Conservation (phyloP, 768 basidiomycete genomes). For the Serendipita sp. region DNA sequence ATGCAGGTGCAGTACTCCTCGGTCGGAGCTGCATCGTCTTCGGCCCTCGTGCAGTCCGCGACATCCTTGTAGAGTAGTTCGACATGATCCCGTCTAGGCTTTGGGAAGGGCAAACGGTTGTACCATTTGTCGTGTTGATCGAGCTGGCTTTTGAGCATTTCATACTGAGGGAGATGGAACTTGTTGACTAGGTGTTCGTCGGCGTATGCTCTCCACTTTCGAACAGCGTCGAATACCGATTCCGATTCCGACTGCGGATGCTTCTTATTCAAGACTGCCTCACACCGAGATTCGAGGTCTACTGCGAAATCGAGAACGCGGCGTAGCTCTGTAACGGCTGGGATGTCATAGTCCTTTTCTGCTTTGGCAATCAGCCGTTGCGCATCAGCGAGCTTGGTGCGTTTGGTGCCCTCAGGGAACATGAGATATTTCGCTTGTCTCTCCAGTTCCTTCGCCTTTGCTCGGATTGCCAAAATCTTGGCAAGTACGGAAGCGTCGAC, state of each 20-base stretch:
- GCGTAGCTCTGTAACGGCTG: constrained; percentile 46
- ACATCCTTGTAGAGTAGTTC: constrained; percentile 58
- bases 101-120: constrained; percentile 50
- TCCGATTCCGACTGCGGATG: constrained; percentile 38
- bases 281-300: constrained; percentile 61
- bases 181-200: constrained; percentile 47
- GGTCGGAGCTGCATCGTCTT: constrained; percentile 60
- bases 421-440: constrained; percentile 62
- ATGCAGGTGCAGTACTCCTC: constrained; percentile 81
- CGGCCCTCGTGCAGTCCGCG: constrained; percentile 50
- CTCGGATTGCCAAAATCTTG: constrained; percentile 43
- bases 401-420: constrained; percentile 32
- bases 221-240: constrained; percentile 56
- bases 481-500: constrained; percentile 51
- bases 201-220: constrained; percentile 57
- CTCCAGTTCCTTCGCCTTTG: constrained; percentile 63
- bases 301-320: constrained; percentile 58
- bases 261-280: constrained; percentile 49
- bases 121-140: constrained; percentile 54
- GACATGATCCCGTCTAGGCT: constrained; percentile 48
- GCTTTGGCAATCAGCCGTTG: constrained; percentile 49
- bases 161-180: constrained; percentile 57
- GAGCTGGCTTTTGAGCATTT: constrained; percentile 53
- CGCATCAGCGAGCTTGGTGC: constrained; percentile 53
- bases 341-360: constrained; percentile 61